Evolutionary conservation across 1,284 basidiomycete species (phyloP).

Genomic region (Pseudozyma thailandica): DNA sequence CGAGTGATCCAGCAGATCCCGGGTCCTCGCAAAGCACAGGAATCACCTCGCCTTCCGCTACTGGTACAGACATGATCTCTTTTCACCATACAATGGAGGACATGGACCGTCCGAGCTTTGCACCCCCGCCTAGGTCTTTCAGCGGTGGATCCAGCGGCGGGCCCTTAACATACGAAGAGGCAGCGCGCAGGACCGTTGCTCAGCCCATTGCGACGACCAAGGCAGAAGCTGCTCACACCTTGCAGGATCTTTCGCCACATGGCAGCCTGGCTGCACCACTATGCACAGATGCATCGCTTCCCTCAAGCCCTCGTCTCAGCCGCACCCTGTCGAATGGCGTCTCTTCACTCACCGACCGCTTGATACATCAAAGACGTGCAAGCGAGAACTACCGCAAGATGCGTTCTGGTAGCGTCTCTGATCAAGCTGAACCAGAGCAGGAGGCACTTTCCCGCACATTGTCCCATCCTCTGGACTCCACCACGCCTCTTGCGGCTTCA

Average conservation of each 20-base stretch:
- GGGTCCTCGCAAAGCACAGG: neutral
- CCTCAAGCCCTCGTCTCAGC: conserved; percentile 18
- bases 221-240: conserved; percentile 6
- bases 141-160: conserved; percentile 30
- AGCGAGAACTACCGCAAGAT: conserved; percentile 38
- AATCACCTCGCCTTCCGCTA: neutral
- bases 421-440: conserved; percentile 1
- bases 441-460: conserved; percentile 14
- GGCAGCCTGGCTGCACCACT: conserved; percentile 6
- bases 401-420: conserved; percentile 23
- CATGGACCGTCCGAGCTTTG: conserved; percentile 18
- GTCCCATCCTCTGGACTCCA: conserved; percentile 5
- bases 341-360: conserved; percentile 21
- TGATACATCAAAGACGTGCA: conserved; percentile 33
- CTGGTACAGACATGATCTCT: conserved; percentile 38
- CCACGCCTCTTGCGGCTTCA: conserved; percentile 8
- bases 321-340: conserved; percentile 29
- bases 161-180: conserved; percentile 17
- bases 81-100: conserved; percentile 45
- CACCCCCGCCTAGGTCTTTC: conserved; percentile 40
- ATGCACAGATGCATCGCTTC: conserved; percentile 14
- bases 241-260: conserved; percentile 4
- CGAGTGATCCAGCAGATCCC: neutral
- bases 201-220: conserved; percentile 26
- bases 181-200: conserved; percentile 17